Conservation (phyloP, 495 filamentous ascomycete genomes). For the Penicillium riverlandense region DNA sequence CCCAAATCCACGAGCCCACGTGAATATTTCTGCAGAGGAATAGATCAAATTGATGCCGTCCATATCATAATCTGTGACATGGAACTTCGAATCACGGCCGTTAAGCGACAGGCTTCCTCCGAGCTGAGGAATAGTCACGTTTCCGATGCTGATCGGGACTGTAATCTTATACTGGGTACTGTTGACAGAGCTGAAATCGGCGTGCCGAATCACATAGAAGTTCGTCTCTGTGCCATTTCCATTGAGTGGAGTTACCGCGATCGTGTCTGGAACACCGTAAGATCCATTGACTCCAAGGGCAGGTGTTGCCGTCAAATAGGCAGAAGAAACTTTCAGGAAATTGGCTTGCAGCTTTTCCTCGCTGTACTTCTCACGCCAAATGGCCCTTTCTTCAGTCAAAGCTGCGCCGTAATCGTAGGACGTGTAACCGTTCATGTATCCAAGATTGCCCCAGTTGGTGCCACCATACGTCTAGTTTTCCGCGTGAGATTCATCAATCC, state of each 20-base stretch:
- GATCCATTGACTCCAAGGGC: slow-evolving; percentile 32
- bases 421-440: slow-evolving; percentile 58
- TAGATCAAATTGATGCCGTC: slow-evolving; percentile 52
- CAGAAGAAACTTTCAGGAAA: slow-evolving; percentile 58
- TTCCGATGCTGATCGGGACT: slow-evolving; percentile 48
- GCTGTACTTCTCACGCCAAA: slow-evolving; percentile 65
- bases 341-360: slow-evolving; percentile 63
- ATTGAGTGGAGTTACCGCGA: slow-evolving; percentile 49
- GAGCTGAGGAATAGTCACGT: slow-evolving; percentile 50
- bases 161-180: slow-evolving; percentile 48
- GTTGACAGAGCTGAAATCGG: slow-evolving; percentile 41
- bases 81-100: slow-evolving; percentile 63
- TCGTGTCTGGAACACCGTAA: slow-evolving; percentile 32
- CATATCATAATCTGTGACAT: slow-evolving; percentile 63
- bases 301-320: slow-evolving; percentile 46
- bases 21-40: slow-evolving; percentile 65
- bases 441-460: slow-evolving; percentile 76
- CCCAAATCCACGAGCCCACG: slow-evolving; percentile 46
- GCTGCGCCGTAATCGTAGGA: slow-evolving; percentile 59
- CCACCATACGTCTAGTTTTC: slow-evolving; percentile 48
- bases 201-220: slow-evolving; percentile 56
- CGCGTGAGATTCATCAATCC: background rate
- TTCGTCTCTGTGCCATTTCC: slow-evolving; percentile 34
- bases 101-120: slow-evolving; percentile 51
- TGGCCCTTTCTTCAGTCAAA: slow-evolving; percentile 52